phyloP scores from a whole-genome alignment of 768 basidiomycete species.

The Pholiota conissans region DNA sequence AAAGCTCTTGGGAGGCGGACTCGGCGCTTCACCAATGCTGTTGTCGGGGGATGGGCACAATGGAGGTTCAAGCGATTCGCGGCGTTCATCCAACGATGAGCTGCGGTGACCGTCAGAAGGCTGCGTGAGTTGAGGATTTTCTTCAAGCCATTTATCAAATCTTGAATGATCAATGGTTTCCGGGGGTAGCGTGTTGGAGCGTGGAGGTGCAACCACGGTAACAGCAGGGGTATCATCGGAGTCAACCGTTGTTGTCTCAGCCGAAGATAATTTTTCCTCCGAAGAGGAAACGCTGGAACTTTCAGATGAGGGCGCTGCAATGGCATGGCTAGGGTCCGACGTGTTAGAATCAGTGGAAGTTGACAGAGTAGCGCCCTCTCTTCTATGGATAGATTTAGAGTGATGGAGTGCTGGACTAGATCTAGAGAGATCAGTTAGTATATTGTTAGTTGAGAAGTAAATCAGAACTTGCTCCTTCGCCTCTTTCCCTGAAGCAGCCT shows the following conservation, averaged over 20 bases:
- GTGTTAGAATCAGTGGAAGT: conserved; percentile 12
- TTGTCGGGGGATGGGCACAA: conserved; percentile 19
- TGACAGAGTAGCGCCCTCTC: conserved; percentile 70
- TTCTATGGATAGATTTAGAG: conserved; percentile 36
- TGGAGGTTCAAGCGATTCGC: conserved; percentile 14
- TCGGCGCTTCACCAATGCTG: conserved; percentile 31
- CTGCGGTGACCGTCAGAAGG: conserved; percentile 18
- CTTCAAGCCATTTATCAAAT: conserved; percentile 28
- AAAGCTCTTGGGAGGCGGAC: conserved; percentile 51
- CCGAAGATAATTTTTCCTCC: conserved; percentile 9
- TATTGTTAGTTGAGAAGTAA: background rate
- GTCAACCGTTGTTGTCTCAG: conserved; percentile 5
- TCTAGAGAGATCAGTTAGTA: background rate
- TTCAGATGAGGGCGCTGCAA: background rate
- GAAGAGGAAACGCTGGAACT: conserved; percentile 3
- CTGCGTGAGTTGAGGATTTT: conserved; percentile 18
- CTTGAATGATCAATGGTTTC: conserved; percentile 24
- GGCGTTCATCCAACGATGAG: conserved; percentile 21
- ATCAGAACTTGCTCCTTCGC: conserved; percentile 9
- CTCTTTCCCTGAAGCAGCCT: background rate
- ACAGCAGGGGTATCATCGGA: conserved; percentile 32
- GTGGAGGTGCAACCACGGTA: conserved; percentile 37
- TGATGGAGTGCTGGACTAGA: conserved; percentile 12
- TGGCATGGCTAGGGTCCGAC: conserved; percentile 25
- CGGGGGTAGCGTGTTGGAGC: conserved; percentile 17